Conservation (phyloP, 2,329 filamentous ascomycete genomes). For the Rutstroemia sp. region DNA sequence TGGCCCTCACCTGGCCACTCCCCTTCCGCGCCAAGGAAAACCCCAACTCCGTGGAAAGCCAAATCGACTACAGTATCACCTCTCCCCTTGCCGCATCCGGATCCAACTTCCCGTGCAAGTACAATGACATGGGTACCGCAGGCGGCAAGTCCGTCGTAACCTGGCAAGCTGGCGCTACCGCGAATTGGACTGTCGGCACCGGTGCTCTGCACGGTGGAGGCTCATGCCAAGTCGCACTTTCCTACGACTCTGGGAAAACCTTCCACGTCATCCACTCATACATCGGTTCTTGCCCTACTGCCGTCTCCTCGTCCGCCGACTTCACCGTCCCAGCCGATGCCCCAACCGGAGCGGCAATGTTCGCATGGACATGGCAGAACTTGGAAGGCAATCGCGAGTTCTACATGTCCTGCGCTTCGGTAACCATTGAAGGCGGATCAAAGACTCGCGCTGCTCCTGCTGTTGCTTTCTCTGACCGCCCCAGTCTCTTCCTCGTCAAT, state of each 20-base stretch:
- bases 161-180: conserved; percentile 42
- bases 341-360: conserved; percentile 18
- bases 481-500: conserved; percentile 53
- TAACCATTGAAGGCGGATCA: conserved; percentile 37
- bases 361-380: conserved; percentile 50
- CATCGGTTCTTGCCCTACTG: conserved; percentile 4
- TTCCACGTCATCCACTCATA: conserved; percentile 54
- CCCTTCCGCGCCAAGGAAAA: conserved; percentile 13
- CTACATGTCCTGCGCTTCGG: conserved; percentile 60
- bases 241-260: conserved; percentile 47
- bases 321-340: conserved; percentile 8
- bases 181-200: conserved; percentile 44
- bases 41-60: not conserved
- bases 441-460: conserved; percentile 9
- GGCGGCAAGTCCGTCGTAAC: conserved; percentile 29
- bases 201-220: conserved; percentile 45
- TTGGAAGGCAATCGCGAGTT: conserved; percentile 54
- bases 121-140: conserved; percentile 27
- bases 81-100: conserved; percentile 5
- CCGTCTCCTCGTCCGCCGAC: not conserved
- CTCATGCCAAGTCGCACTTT: conserved; percentile 52
- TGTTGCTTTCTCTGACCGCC: conserved; percentile 39
- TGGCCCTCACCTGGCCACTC: conserved; percentile 13
- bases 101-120: conserved; percentile 18
- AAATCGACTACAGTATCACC: conserved; percentile 14